phyloP scores from a whole-genome alignment of 495 filamentous ascomycete genomes.

The Penicillium alfredii region DNA sequence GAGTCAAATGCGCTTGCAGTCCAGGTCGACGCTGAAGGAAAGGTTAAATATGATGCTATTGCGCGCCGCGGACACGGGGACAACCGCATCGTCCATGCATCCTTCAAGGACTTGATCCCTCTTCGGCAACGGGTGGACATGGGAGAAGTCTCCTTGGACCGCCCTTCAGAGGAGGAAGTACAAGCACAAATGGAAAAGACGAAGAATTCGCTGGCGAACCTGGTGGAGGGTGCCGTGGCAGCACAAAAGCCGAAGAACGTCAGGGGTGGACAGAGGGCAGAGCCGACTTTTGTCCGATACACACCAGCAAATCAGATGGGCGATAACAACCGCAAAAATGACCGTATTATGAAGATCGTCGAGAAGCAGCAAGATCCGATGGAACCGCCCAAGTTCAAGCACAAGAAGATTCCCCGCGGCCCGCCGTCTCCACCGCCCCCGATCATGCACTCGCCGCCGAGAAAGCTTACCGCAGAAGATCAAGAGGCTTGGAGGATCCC shows the following conservation, averaged over 20 bases:
- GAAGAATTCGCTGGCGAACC: conserved; percentile 68
- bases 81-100: conserved; percentile 81
- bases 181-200: conserved; percentile 78
- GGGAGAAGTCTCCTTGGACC: conserved; percentile 84
- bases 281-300: conserved; percentile 92
- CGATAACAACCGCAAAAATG: conserved; percentile 77
- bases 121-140: conserved; percentile 89
- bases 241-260: conserved; percentile 96
- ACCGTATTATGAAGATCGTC: conserved; percentile 98
- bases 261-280: conserved; percentile 65
- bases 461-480: conserved; percentile 94
- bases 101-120: conserved; percentile 95
- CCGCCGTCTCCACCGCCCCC: conserved; percentile 90
- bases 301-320: conserved; percentile 98
- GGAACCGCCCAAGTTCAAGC: conserved; percentile 97
- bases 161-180: conserved; percentile 81
- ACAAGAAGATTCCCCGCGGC: conserved; percentile 95
- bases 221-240: conserved; percentile 80
- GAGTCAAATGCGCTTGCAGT: conserved; percentile 84
- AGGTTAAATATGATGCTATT: conserved; percentile 95
- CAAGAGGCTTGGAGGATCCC: conserved; percentile 97
- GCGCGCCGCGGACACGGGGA: conserved; percentile 83
- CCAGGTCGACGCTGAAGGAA: conserved; percentile 84
- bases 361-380: conserved; percentile 92
- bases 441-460: conserved; percentile 89